Percentiles rank a stretch among this genome's conserved stretches.
These are phyloP conservation scores for Epipyxis sp. DNA, from an alignment of 108 stramenopile genomes.

Conservation along the genomic window DNA sequence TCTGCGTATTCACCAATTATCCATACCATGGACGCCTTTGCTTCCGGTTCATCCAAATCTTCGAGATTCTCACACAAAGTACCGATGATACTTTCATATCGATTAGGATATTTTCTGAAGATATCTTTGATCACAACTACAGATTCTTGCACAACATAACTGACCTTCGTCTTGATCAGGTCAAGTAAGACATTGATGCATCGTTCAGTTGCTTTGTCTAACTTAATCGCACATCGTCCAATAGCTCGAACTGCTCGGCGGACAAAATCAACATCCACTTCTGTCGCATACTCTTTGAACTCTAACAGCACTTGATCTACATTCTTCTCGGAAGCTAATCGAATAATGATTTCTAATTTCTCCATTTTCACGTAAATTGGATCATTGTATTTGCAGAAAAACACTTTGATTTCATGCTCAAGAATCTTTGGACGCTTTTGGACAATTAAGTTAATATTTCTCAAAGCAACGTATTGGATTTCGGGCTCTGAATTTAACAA, in stretches of 20 bases:
- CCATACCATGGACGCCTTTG: conserved; percentile 98
- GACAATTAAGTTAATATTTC: conserved; percentile 98
- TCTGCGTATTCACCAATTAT: conserved; percentile 99
- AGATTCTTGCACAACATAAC: conserved; percentile 97
- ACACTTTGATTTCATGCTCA: conserved; percentile 97
- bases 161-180: conserved; percentile 97
- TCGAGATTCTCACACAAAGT: conserved; percentile 97
- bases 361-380: conserved; percentile 99
- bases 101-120: conserved; percentile 98
- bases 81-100: conserved; percentile 96
- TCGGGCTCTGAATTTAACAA: conserved; percentile 93
- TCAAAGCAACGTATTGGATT: conserved; percentile 96
- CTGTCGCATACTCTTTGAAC: conserved; percentile 96
- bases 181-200: conserved; percentile 97
- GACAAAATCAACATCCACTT: conserved; percentile 98
- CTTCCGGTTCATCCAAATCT: conserved; percentile 96
- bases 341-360: conserved; percentile 98
- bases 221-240: conserved; percentile 90
- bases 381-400: conserved; percentile 99
- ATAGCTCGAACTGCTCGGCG: conserved; percentile 95
- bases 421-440: conserved; percentile 90
- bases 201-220: conserved; percentile 94
- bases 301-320: conserved; percentile 92
- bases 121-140: conserved; percentile 99
- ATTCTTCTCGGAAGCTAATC: conserved; percentile 87